Base-by-base conservation (phyloP, 805 yeast species). In the Komagataella phaffii region DNA sequence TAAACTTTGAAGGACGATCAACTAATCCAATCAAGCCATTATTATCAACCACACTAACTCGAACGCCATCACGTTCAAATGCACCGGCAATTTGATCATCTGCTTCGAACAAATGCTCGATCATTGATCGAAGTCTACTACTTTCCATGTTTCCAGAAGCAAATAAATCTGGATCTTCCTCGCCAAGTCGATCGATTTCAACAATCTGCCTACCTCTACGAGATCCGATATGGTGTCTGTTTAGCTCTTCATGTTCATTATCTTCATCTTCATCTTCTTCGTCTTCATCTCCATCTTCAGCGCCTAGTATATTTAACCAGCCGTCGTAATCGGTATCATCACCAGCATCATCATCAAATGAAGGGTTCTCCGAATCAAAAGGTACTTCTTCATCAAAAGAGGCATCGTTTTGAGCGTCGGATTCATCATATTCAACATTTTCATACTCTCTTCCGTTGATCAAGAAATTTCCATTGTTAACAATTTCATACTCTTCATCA, bases 191-290 rank as follows among this genome's bases (percentile, higher is more conserved):
- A 30, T 30, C 40, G 10, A 30, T 30, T 30, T 30, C 40, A 30
- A 30, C 40, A 30, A 30, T 30, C 14, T 30, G 40, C 14, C 40
- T 10, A 30, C 40, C 40, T 14, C 40, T 30, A 4, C 40, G 40
- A 30, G 40, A 30, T 30, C 40, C 40, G 10, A 30, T 14, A 30
- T 30, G 40, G 40, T 30, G 40, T 6, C 40, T 10, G 40, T 30
- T 59, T n/a, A 60, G 67, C 23, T 60, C 69, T 8, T 66, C 67
- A 46, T 65, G 51, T 23, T 66, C 73, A 45, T 61, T 63, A 10
- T 64, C 65, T 36, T 66, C 58, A 19, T 61, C 71, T 4, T 68
- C 64, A 6, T 58, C 65, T 44, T 60, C 62, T 8, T 54, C 65
- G 17, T 58, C 59, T 23, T 57, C 65, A 43, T 58, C 63, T 18